Percentiles rank a stretch among this genome's conserved stretches.
phyloP scores from a whole-genome alignment of 106 monocot genomes.

The Platanthera guangdongensis region DNA sequence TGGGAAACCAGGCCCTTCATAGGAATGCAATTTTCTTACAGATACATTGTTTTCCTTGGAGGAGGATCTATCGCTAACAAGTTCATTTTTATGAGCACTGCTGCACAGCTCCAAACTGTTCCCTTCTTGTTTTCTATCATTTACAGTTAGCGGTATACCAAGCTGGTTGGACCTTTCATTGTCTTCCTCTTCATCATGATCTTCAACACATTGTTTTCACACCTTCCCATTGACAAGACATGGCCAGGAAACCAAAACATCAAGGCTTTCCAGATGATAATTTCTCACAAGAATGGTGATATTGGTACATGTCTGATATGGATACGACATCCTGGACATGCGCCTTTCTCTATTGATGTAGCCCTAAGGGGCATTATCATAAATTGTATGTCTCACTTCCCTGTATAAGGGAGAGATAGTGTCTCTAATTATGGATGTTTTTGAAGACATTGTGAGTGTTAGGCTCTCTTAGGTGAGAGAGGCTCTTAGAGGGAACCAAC shows the following conservation, averaged over 20 bases:
- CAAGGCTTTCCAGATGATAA: background rate
- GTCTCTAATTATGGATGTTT: too few species aligned
- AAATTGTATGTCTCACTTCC: too few species aligned
- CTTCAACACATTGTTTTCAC: background rate
- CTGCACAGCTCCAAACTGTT: background rate
- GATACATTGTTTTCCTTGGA: background rate
- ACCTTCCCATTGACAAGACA: background rate
- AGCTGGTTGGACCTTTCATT: background rate
- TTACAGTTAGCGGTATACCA: background rate
- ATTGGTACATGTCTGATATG: background rate
- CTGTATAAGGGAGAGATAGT: too few species aligned
- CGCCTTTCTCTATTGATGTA: too few species aligned
- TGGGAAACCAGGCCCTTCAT: background rate
- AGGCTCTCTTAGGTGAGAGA: too few species aligned
- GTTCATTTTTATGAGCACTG: background rate
- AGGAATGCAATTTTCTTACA: background rate
- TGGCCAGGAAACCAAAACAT: too few species aligned
- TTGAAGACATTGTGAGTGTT: too few species aligned
- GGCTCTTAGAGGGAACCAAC: too few species aligned
- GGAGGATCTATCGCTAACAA: background rate
- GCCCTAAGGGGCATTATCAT: too few species aligned
- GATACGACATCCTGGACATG: too few species aligned
- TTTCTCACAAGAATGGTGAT: background rate
- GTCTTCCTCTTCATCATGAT: background rate
- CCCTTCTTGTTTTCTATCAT: background rate